Evolutionary conservation across 2,329 filamentous ascomycete species (phyloP), one percentile per base, ranked within the genome.

Genomic region (Fusarium illudens): DNA sequence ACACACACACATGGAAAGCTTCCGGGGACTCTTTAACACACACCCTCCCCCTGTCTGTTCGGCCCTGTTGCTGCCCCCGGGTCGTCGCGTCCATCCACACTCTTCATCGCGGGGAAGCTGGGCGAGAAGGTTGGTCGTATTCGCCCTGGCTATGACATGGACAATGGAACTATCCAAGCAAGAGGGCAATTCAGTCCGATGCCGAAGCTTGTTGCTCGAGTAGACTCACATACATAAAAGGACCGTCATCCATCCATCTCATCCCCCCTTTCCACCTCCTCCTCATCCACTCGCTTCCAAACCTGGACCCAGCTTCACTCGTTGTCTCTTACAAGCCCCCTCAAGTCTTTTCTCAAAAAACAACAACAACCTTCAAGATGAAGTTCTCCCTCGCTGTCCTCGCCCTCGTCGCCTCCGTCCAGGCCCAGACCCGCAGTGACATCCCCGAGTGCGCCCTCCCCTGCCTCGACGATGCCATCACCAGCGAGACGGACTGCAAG

Each of bases 401-500:
- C 58, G 71, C 75, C 71, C 72, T 80, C 66, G 76, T 75, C 68
- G 72, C 77, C 60, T 67, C 76, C 56, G 79, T 71, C 44, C 66
- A 69, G 56, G 80, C 79, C 68, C 77, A 79, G 76, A 67, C 71
- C 60, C 68, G 62, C 53, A 48, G 25, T 42, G 78, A 79, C 62
- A 74, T 81, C 58, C 80, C 81, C 70, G 52, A 62, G 58, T 82
- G 81, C 70, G 79, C 80, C 33, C 42, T 75, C n/a, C 54, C 74
- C 36, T 82, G 80, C 74, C 73, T 82, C 33, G 67, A 74, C 68
- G 58, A 72, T 3, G 74, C 78, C 61, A 72, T 80, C 68, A 53
- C 49, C 32, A 63, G 65, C 57, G 63, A 75, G 64, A 78, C 77
- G 62, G 57, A 39, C 46, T 82, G 80, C 73, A 48, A 62, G 12